Evolutionary conservation across 2,329 filamentous ascomycete genomes (phyloP).

Genomic region (Cordyceps sp.): DNA sequence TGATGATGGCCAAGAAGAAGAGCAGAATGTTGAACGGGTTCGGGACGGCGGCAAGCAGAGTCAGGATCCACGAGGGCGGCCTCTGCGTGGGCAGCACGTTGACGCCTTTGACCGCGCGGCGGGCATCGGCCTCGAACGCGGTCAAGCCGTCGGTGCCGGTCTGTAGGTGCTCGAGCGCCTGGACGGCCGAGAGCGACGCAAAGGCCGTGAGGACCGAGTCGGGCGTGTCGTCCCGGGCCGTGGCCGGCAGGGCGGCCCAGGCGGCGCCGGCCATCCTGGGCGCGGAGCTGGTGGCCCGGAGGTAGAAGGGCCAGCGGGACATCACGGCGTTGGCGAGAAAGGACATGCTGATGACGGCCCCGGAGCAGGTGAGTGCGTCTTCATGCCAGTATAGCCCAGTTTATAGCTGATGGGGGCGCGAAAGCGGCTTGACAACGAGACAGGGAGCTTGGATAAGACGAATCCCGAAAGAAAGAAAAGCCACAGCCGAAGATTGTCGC

Average conservation of each 20-base stretch:
- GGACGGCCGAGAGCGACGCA: constrained; percentile 6
- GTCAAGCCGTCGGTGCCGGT: constrained; percentile 8
- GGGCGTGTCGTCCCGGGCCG: constrained; percentile 4
- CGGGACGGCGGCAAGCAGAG: constrained; percentile 9
- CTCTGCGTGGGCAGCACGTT: constrained; percentile 10
- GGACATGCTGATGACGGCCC: too few relatives aligned
- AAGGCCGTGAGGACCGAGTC: constrained; percentile 8
- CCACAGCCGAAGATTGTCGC: too few relatives aligned
- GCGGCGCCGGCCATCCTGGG: constrained; percentile 2
- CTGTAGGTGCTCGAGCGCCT: constrained; percentile 7
- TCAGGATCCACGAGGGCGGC: constrained; percentile 10
- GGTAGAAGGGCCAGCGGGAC: too few relatives aligned
- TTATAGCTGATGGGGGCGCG: too few relatives aligned
- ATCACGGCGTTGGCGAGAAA: too few relatives aligned
- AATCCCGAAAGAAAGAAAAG: too few relatives aligned
- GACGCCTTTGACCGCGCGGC: constrained; percentile 7
- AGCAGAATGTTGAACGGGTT: constrained; percentile 12
- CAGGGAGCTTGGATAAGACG: too few relatives aligned
- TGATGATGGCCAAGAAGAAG: constrained; percentile 10
- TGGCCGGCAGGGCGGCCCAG: constrained; percentile 3
- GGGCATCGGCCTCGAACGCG: constrained; percentile 6
- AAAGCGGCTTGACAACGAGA: too few relatives aligned
- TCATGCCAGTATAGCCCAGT: too few relatives aligned
- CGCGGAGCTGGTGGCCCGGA: background rate
- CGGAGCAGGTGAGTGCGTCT: too few relatives aligned